A percentile compares a stretch with the other conserved stretches of the same genome.
Evolutionary conservation across 2,329 filamentous ascomycete species (phyloP).

Genomic region (Zymoseptoria tritici): DNA sequence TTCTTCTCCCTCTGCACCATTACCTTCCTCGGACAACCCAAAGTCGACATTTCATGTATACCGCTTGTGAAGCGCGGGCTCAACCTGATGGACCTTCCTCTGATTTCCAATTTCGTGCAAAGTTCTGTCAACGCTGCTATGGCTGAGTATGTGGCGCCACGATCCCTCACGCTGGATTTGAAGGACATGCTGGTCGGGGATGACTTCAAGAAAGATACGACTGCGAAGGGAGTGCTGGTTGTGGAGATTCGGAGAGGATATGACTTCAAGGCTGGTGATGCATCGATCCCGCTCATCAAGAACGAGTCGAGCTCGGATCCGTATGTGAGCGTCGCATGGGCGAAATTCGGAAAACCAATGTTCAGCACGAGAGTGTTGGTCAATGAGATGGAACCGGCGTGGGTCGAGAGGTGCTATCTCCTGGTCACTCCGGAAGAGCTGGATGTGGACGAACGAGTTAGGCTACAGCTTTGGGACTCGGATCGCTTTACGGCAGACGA

Average conservation of each 20-base stretch:
- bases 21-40: conserved; percentile 68
- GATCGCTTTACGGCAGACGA: conserved; percentile 67
- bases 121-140: conserved; percentile 66
- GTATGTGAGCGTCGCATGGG: conserved; percentile 67
- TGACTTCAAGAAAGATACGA: conserved; percentile 70
- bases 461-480: conserved; percentile 68
- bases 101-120: conserved; percentile 69
- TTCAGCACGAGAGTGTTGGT: conserved; percentile 59
- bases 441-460: conserved; percentile 57
- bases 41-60: conserved; percentile 62
- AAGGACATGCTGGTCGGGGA: conserved; percentile 72
- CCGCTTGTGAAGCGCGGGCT: conserved; percentile 61
- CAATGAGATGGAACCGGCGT: conserved; percentile 59
- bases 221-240: conserved; percentile 56
- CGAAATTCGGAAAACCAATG: conserved; percentile 66
- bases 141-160: conserved; percentile 68
- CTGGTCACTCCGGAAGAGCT: conserved; percentile 63
- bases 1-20: conserved; percentile 70
- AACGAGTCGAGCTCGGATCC: conserved; percentile 58
- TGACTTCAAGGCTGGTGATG: conserved; percentile 65
- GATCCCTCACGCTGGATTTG: conserved; percentile 64
- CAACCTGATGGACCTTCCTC: conserved; percentile 67
- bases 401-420: conserved; percentile 64
- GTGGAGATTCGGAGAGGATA: conserved; percentile 59
- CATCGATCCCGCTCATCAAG: conserved; percentile 49